Evolutionary conservation across 495 filamentous ascomycete species (phyloP), one percentile per base, ranked within the genome.

Genomic region (Ramalina intermedia): DNA sequence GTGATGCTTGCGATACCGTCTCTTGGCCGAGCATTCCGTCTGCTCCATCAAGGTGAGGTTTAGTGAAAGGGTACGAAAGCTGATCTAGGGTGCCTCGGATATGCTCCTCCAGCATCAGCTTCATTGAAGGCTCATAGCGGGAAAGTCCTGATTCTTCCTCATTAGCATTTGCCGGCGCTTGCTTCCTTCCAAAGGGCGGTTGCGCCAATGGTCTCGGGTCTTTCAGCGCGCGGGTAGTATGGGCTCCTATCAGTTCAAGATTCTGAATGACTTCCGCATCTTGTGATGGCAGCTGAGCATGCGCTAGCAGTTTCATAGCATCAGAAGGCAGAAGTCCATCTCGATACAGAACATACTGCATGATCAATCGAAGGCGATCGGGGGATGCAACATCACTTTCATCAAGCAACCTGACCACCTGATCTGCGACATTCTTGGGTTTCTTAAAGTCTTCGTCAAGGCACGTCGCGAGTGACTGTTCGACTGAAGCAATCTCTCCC

Each of bases 401-500:
- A 60, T 96, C 91, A 1, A 96, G 67, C 20, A 93, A 66, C 20
- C 89, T 81, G 9, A 96, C 84, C 24, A 96, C 72, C 50, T 90
- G 79, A 46, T 91, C 84, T 27, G 87, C 78, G 27, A 94, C 58
- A 54, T 88, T 83, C 65, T 94, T 95, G 36, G 89, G 85, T 61
- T 89, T 91, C 53, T 84, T 83, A 59, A 80, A 83, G 56, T 94
- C 88, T 58, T 96, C 91, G 58, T 96, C 91, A 2, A 94, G 70
- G 12, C 93, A 91, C 3, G 93, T 96, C 21, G 90, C 84, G 50
- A 96, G 69, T 27, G 78, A 82, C 69, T 90, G 67, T 60, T 98
- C 90, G 3, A 87, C 74, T 2, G 83, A 81, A 41, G 86, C 90
- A 50, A 96, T 71, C 57, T 96, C 93, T 38, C 80, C 71, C 5